Conservation (phyloP, 2,329 filamentous ascomycete species). For the Rutstroemia sydowiana region DNA sequence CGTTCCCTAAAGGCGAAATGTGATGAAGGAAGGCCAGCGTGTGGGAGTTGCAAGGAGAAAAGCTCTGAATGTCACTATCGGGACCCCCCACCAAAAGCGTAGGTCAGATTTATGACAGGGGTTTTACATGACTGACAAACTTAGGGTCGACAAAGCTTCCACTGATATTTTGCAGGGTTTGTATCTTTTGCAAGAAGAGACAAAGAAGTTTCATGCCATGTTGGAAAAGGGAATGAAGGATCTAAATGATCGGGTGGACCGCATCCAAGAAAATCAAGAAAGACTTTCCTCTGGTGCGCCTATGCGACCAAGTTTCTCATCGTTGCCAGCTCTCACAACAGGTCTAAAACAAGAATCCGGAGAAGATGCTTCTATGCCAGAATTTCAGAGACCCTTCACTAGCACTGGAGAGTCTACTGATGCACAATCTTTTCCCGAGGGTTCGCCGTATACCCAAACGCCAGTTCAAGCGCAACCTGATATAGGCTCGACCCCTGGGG, state of each 20-base stretch:
- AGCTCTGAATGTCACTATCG: slow-evolving; percentile 78
- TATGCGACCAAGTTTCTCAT: too few species aligned
- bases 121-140: slow-evolving; percentile 16
- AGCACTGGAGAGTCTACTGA: neutral
- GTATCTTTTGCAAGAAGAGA: slow-evolving; percentile 16
- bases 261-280: neutral
- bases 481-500: slow-evolving; percentile 1
- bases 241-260: slow-evolving; percentile 8
- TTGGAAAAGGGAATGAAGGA: slow-evolving; percentile 12
- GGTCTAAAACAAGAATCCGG: too few species aligned
- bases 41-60: slow-evolving; percentile 85
- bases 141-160: slow-evolving; percentile 47
- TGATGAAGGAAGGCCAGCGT: slow-evolving; percentile 69
- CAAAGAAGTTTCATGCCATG: neutral
- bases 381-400: neutral
- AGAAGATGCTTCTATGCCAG: neutral
- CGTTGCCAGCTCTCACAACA: too few species aligned
- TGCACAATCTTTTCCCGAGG: neutral
- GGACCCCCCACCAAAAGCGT: slow-evolving; percentile 88
- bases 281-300: neutral
- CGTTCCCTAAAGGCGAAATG: slow-evolving; percentile 85
- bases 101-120: slow-evolving; percentile 39
- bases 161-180: slow-evolving; percentile 50
- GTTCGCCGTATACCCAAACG: neutral
- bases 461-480: neutral